phyloP scores from a whole-genome alignment of 2,329 filamentous ascomycete species.

The Penicillium oxalicum region DNA sequence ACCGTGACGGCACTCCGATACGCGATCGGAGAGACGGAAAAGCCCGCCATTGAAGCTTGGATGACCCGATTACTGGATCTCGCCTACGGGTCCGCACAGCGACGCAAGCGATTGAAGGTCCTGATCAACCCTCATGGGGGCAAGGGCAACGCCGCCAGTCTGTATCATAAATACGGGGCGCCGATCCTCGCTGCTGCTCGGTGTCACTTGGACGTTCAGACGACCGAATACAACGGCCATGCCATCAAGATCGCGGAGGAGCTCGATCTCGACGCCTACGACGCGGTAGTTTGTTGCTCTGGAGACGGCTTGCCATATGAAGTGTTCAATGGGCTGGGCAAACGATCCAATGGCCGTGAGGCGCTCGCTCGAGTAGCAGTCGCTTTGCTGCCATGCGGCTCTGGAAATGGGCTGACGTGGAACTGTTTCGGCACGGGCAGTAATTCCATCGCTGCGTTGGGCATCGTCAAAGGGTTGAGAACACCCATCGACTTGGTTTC shows the following conservation, averaged over 20 bases:
- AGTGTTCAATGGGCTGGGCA: constrained; percentile 86
- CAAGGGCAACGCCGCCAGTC: constrained; percentile 65
- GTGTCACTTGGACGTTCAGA: constrained; percentile 67
- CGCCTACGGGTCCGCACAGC: constrained; percentile 64
- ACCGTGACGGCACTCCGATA: constrained; percentile 59
- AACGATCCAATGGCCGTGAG: constrained; percentile 64
- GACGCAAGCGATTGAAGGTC: constrained; percentile 73
- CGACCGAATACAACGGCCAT: constrained; percentile 67
- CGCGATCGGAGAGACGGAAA: constrained; percentile 49
- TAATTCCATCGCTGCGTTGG: constrained; percentile 69
- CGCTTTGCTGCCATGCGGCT: constrained; percentile 83
- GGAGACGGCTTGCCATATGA: constrained; percentile 90
- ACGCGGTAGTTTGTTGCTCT: constrained; percentile 82
- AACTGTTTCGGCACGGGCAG: constrained; percentile 79
- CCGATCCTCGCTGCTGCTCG: constrained; percentile 78
- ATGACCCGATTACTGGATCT: constrained; percentile 57
- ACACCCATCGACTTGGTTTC: constrained; percentile 81
- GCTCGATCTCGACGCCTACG: constrained; percentile 72
- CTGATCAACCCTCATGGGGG: constrained; percentile 89
- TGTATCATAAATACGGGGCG: constrained; percentile 68
- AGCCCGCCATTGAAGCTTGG: constrained; percentile 54
- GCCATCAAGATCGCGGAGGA: constrained; percentile 69
- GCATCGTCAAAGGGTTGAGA: constrained; percentile 79
- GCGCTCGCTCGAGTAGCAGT: constrained; percentile 75
- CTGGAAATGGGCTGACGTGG: constrained; percentile 87